A percentile compares a stretch with the other conserved stretches of the same genome.
Conservation (phyloP, 495 filamentous ascomycete genomes). For the Hyphodiscus hymeniophilus region DNA sequence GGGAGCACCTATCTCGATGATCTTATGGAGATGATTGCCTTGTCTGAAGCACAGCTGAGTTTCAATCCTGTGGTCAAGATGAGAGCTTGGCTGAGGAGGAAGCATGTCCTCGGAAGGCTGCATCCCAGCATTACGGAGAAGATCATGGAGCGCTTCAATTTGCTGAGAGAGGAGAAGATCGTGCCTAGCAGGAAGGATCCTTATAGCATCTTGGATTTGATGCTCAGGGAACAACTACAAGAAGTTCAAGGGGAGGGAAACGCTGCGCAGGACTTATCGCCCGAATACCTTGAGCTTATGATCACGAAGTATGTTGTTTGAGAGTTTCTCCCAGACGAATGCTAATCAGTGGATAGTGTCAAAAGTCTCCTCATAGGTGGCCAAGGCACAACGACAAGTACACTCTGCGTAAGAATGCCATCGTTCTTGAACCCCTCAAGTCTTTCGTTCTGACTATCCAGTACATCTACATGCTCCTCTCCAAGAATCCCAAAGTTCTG, state of each 20-base stretch:
- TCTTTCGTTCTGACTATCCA: no score
- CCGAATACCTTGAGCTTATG: not conserved
- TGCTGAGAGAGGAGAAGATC: not conserved
- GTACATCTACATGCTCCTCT: constrained; percentile 27
- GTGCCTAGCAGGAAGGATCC: not conserved
- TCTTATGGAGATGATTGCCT: not conserved
- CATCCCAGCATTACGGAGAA: not conserved
- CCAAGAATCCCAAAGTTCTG: constrained; percentile 26
- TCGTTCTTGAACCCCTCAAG: no score
- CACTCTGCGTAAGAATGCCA: constrained; percentile 23
- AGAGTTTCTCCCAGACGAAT: not conserved
- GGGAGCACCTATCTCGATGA: not conserved
- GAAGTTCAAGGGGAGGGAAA: not conserved
- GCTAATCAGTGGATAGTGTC: not conserved
- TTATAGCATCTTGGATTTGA: not conserved
- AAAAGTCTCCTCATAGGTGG: constrained; percentile 41
- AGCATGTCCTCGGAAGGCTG: not conserved
- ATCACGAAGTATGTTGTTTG: not conserved
- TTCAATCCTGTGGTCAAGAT: not conserved
- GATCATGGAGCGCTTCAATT: not conserved
- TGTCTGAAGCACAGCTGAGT: not conserved
- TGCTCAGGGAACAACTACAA: not conserved
- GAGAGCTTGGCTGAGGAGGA: not conserved
- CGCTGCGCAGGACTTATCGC: not conserved
- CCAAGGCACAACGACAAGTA: constrained; percentile 36